Percentiles rank a stretch among this genome's conserved stretches.
Conservation (phyloP, 768 basidiomycete species). For the Kwoniella newhampshirensis region DNA sequence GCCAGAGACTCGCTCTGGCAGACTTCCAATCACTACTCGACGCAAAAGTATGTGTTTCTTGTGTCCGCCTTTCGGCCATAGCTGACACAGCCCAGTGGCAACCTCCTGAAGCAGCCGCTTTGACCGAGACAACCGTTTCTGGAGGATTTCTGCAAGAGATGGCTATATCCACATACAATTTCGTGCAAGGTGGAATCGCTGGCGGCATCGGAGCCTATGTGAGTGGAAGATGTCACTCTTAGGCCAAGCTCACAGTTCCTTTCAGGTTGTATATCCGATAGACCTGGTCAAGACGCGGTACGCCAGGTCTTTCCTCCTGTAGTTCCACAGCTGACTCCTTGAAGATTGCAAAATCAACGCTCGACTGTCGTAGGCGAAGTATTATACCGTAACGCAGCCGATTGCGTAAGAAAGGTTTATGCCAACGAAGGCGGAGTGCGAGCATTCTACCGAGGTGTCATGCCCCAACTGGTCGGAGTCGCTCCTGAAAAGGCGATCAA, state of each 20-base stretch:
- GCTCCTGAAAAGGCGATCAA: constrained; percentile 73
- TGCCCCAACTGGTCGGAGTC: constrained; percentile 80
- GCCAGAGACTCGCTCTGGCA: constrained; percentile 72
- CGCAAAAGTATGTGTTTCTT: constrained; percentile 57
- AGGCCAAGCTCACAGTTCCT: not conserved
- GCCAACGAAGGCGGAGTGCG: constrained; percentile 87
- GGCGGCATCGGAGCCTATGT: constrained; percentile 95
- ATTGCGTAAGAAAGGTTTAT: constrained; percentile 91
- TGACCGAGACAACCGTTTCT: constrained; percentile 16
- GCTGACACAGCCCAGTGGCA: constrained; percentile 37
- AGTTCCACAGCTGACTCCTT: not conserved
- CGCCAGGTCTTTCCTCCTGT: not conserved
- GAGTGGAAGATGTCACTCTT: constrained; percentile 1
- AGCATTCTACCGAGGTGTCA: constrained; percentile 86
- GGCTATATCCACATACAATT: constrained; percentile 76
- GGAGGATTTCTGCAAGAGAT: constrained; percentile 59
- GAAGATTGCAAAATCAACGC: constrained; percentile 96
- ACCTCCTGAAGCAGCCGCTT: constrained; percentile 37
- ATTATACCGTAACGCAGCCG: constrained; percentile 91
- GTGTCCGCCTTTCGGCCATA: not conserved
- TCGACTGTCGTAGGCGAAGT: constrained; percentile 95
- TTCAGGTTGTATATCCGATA: constrained; percentile 76
- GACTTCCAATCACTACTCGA: constrained; percentile 94
- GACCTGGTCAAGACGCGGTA: constrained; percentile 55
- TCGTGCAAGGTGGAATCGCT: constrained; percentile 80